phyloP scores from a whole-genome alignment of 2,329 filamentous ascomycete genomes.

The Calcarisporium arbuscula region DNA sequence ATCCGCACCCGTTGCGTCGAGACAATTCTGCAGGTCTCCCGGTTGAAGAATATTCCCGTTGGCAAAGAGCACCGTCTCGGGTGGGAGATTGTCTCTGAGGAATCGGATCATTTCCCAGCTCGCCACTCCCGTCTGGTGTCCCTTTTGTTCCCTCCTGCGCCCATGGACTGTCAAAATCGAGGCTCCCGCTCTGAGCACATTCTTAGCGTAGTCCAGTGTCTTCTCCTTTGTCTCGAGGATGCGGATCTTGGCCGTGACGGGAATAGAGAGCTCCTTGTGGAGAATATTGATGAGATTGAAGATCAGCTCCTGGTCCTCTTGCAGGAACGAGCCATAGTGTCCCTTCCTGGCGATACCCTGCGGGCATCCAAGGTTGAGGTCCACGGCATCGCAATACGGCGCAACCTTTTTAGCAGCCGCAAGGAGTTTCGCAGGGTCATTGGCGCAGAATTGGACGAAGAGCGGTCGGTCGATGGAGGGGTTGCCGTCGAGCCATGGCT shows the following conservation, averaged over 20 bases:
- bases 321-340: conserved; percentile 88
- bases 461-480: conserved; percentile 77
- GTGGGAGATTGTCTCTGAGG: conserved; percentile 73
- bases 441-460: conserved; percentile 95
- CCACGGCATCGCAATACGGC: conserved; percentile 89
- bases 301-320: conserved; percentile 85
- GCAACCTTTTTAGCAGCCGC: conserved; percentile 71
- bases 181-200: conserved; percentile 79
- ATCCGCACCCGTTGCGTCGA: conserved; percentile 81
- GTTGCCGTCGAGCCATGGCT: conserved; percentile 76
- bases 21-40: conserved; percentile 68
- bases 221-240: conserved; percentile 81
- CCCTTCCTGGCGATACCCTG: conserved; percentile 91
- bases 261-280: conserved; percentile 70
- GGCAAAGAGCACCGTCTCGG: conserved; percentile 88
- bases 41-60: conserved; percentile 89
- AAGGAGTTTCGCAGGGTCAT: conserved; percentile 74
- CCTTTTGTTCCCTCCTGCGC: conserved; percentile 83
- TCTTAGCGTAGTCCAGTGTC: conserved; percentile 83
- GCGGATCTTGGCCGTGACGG: conserved; percentile 91
- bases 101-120: conserved; percentile 86
- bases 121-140: conserved; percentile 86
- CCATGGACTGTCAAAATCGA: conserved; percentile 94
- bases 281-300: conserved; percentile 77
- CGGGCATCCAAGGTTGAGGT: conserved; percentile 91